Evolutionary conservation across 2,329 filamentous ascomycete genomes (phyloP).

Genomic region (Cercospora brassicicola): DNA sequence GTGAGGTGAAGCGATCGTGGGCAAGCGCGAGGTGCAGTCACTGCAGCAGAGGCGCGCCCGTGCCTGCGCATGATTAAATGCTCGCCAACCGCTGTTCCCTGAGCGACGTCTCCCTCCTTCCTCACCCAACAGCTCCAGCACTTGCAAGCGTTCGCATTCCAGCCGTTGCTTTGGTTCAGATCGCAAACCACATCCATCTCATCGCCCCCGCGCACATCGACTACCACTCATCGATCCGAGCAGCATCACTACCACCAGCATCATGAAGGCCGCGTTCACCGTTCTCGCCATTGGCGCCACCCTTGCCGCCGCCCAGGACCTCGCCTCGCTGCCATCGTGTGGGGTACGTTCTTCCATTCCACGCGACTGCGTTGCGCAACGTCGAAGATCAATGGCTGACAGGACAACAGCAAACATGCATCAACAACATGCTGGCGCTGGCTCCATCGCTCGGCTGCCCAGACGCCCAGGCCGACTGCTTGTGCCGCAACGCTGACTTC

Average conservation of each 20-base stretch:
- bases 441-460: slow-evolving; percentile 37
- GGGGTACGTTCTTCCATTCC: slow-evolving; percentile 37
- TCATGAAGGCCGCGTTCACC: slow-evolving; percentile 39
- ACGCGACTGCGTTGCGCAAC: slow-evolving; percentile 5
- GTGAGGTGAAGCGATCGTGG: neutral
- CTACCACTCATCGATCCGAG: neutral
- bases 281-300: slow-evolving; percentile 37
- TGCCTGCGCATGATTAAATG: neutral
- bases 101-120: neutral
- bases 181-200: neutral
- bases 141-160: neutral
- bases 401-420: slow-evolving; percentile 37
- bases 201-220: neutral
- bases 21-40: neutral
- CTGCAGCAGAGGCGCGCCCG: neutral
- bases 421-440: slow-evolving; percentile 41
- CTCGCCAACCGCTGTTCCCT: neutral
- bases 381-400: slow-evolving; percentile 12
- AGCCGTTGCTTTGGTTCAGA: neutral
- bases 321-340: slow-evolving; percentile 37
- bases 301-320: slow-evolving; percentile 38
- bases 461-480: slow-evolving; percentile 38
- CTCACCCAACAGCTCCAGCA: neutral
- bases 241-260: slow-evolving; percentile 23
- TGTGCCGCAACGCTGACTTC: slow-evolving; percentile 40